Conservation (phyloP, 2,329 filamentous ascomycete genomes). For the Malbranchea zuffiana region DNA sequence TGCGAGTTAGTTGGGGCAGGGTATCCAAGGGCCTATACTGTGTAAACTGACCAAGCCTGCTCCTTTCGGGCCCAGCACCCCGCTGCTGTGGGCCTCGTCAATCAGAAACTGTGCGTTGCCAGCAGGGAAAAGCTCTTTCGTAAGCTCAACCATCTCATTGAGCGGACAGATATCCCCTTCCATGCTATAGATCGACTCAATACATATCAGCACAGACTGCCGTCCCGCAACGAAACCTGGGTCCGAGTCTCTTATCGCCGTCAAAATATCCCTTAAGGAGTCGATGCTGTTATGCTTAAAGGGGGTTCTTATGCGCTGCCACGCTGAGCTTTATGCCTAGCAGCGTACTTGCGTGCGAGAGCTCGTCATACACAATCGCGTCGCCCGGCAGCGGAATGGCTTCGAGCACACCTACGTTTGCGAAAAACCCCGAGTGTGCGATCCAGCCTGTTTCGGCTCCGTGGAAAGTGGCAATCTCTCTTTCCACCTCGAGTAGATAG, state of each 20-base stretch:
- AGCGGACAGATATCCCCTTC: conserved; percentile 38
- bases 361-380: conserved; percentile 52
- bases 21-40: too few relatives aligned
- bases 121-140: conserved; percentile 24
- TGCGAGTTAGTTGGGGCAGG: too few relatives aligned
- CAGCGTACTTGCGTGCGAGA: conserved; percentile 59
- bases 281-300: conserved; percentile 30
- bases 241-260: conserved; percentile 17
- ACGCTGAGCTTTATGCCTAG: conserved; percentile 54
- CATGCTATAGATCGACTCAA: conserved; percentile 41
- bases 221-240: conserved; percentile 20
- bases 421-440: conserved; percentile 47
- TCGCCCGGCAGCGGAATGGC: conserved; percentile 44
- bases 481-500: conserved; percentile 42
- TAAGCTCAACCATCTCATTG: conserved; percentile 28
- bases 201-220: conserved; percentile 29
- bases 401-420: conserved; percentile 44
- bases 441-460: conserved; percentile 41
- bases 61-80: conserved; percentile 34
- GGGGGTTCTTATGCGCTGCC: conserved; percentile 28
- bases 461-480: conserved; percentile 43
- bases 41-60: conserved; percentile 33
- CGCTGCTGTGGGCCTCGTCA: conserved; percentile 40
- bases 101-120: conserved; percentile 25
- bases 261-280: conserved; percentile 21